Base-by-base conservation (phyloP, 768 basidiomycete genomes). In the Boletus bicolor region DNA sequence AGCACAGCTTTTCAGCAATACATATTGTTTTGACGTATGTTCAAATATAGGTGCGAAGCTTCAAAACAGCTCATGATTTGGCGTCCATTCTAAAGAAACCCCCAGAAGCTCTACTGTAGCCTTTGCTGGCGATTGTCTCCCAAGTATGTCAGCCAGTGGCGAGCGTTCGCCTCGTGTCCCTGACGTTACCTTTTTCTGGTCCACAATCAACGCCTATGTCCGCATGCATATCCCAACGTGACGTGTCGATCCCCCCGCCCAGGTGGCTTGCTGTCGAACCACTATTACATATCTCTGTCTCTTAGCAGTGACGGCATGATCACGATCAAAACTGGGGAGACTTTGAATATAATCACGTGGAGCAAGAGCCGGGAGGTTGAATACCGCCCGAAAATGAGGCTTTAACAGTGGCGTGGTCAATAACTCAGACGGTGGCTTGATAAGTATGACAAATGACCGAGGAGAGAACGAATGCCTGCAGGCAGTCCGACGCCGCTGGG, bases 241-340 rank as follows among this genome's bases (percentile, higher is more conserved):
- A 57, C 57, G 57, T 15, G 67, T 66, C 61, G 66, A 67, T 66
- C 64, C 51, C 50, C 36, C 32, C 36, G 26, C 56, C 45, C 51
- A 49, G 55, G 36, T 47, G 19, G 24, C 36, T 47, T 17, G 7
- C 48, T 45, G 32, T 51, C 52, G 49, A 28, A 10, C 28, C 44
- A 6, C 44, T 49, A 54, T 61, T 44, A 51, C 43, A 32, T 15
- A 38, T 43, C 59, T 48, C 28, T 45, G 42, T 43, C 59, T 48
- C 28, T 45, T 10, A 24, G 41, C 19, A 42, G 38, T 66, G 30
- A 67, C 65, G 43, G 62, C 60, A 64, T 43, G 39, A 17, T 39
- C 54, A 32, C 51, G 21, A 49, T 51, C 61, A 50, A 42, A 65
- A 52, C 41, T 53, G 55, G 56, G 53, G 51, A 15, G 26, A 15